Evolutionary conservation across 2,329 filamentous ascomycete genomes (phyloP).

Genomic region (Sphaerostilbella broomeana): DNA sequence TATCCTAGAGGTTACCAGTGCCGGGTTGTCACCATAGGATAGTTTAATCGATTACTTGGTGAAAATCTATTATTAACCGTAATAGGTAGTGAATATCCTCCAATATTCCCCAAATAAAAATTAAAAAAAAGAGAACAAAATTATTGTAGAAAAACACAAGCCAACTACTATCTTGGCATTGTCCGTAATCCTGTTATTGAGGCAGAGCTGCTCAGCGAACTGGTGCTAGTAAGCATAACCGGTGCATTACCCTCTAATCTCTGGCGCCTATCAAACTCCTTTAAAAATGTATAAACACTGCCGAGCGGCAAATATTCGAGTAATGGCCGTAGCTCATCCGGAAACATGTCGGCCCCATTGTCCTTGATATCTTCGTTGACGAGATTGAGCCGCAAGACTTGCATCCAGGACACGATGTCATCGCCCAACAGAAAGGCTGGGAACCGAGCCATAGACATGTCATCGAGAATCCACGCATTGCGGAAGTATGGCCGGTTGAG

Average conservation of each 20-base stretch:
- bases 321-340: conserved; percentile 17
- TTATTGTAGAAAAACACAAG: too few species aligned
- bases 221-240: conserved; percentile 9
- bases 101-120: too few species aligned
- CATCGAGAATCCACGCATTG: conserved; percentile 32
- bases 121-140: too few species aligned
- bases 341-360: conserved; percentile 25
- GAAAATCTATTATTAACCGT: too few species aligned
- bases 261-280: conserved; percentile 15
- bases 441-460: conserved; percentile 28
- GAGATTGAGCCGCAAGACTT: conserved; percentile 28
- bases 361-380: conserved; percentile 31
- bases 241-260: conserved; percentile 5
- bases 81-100: too few species aligned
- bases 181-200: conserved; percentile 7
- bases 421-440: conserved; percentile 28
- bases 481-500: conserved; percentile 28
- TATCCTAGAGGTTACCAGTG: too few species aligned
- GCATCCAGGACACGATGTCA: conserved; percentile 30
- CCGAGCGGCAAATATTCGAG: conserved; percentile 17
- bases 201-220: conserved; percentile 5
- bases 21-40: too few species aligned
- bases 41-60: too few species aligned
- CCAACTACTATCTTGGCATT: conserved; percentile 4
- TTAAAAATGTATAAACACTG: conserved; percentile 15